phyloP scores from a whole-genome alignment of 2,329 filamentous ascomycete species.

The Escovopsis weberi region DNA sequence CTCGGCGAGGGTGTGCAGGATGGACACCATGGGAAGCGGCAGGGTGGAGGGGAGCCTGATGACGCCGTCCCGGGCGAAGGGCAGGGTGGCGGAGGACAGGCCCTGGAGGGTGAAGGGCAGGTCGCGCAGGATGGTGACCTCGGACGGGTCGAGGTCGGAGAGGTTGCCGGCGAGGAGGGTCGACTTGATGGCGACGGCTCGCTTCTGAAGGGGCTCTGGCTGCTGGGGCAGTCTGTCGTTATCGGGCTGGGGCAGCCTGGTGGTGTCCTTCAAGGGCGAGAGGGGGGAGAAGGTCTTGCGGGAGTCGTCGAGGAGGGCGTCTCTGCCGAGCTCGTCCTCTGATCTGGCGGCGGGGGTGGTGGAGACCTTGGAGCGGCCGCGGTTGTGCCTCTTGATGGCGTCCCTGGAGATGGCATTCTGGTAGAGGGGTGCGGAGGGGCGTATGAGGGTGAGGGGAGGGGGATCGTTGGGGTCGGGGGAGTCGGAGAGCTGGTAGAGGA shows the following conservation, averaged over 20 bases:
- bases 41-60: constrained; percentile 66
- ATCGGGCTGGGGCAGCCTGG: constrained; percentile 14
- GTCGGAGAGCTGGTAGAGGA: constrained; percentile 73
- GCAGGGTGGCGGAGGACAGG: constrained; percentile 70
- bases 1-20: constrained; percentile 81
- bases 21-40: constrained; percentile 69
- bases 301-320: constrained; percentile 41
- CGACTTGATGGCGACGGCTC: constrained; percentile 43
- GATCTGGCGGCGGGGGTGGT: constrained; percentile 21
- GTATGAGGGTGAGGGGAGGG: constrained; percentile 29
- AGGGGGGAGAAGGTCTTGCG: constrained; percentile 20
- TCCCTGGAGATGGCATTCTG: constrained; percentile 23
- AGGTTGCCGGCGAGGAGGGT: constrained; percentile 43
- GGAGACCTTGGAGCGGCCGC: constrained; percentile 22
- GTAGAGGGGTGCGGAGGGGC: constrained; percentile 23
- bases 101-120: constrained; percentile 89
- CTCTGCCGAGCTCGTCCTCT: constrained; percentile 35
- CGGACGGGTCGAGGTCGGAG: constrained; percentile 43
- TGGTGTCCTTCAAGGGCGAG: constrained; percentile 21
- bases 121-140: constrained; percentile 57
- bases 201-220: constrained; percentile 19
- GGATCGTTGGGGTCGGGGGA: constrained; percentile 42
- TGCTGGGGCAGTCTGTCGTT: no score
- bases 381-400: constrained; percentile 21
- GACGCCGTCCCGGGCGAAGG: constrained; percentile 54